Evolutionary conservation across 805 yeast genomes (phyloP), one percentile per base, ranked within the genome.

Genomic region (Torulaspora indica): DNA sequence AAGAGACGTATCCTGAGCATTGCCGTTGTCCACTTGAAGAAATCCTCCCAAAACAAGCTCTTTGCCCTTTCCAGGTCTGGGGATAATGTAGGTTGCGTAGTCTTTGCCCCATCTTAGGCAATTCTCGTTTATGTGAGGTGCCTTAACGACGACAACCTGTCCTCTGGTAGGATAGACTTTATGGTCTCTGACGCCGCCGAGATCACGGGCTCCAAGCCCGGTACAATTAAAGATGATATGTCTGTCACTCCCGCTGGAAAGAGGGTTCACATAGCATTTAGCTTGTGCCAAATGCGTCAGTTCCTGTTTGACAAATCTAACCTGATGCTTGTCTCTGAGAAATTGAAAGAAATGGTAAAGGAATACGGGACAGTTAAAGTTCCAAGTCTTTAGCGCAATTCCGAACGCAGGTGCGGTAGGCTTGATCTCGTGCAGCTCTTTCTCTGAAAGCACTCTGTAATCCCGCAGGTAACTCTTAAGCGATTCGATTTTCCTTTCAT

Each of bases 31-130:
- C 51, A 73, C 72, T 52, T 84, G 89, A 53, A 80, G 60, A 53
- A 73, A 85, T 1, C 95, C 95, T 22, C 95, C 95, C 14, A 86
- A 70, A 35, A 86, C 73, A 23, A 85, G 72, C 50, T 83, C 82
- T 45, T 79, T 84, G 43, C 75, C 72, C 1, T 85, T 77, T 43
- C 70, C 64, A 0, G 90, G 88, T 49, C 91, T 73, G 45, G 87
- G 87, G 59, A 85, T 85, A 40, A 80, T 71, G 53, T 85, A 85
- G 0, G 88, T 82, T 3, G 85, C 78, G 46, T 68, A 71, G 38
- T 73, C 76, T 3, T 60, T 64, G n/a, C 83, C 82, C 85, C 85
- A 80, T 41, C 77, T 66, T 70, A 78, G 57, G 48, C 63, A 65
- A 59, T 82, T 84, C 53, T 77, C 79, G 27, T 67, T 67, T 47